Conservation (phyloP, 208 protist genomes). For the Sergeia podlipaevii region DNA sequence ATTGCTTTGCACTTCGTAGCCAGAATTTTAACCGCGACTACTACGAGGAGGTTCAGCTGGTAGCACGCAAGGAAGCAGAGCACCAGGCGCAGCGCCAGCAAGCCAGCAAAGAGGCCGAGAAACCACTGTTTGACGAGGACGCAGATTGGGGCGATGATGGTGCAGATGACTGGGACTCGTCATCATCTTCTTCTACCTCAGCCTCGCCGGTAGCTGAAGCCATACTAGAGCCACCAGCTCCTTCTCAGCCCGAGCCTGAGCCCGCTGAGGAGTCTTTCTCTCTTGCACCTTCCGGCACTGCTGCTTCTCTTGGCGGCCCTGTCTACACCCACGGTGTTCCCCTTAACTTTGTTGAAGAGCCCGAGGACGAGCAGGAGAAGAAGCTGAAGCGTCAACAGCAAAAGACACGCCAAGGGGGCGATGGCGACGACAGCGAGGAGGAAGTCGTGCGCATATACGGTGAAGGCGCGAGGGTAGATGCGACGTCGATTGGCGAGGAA, state of each 20-base stretch:
- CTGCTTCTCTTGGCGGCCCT: slow-evolving; percentile 25
- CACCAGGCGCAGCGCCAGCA: slow-evolving; percentile 6
- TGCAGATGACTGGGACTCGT: no score
- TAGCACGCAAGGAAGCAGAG: no score
- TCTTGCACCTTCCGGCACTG: slow-evolving; percentile 23
- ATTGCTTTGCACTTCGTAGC: slow-evolving; percentile 73
- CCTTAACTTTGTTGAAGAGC: slow-evolving; percentile 73
- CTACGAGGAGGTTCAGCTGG: slow-evolving; percentile 13
- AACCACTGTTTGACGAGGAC: slow-evolving; percentile 45
- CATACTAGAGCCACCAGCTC: background rate
- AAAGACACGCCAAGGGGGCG: background rate
- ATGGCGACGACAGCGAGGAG: slow-evolving; percentile 2
- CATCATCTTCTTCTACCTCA: no score
- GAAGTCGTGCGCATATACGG: slow-evolving; percentile 49
- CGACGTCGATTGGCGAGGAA: slow-evolving; percentile 57
- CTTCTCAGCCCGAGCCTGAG: background rate
- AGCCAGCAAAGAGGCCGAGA: slow-evolving; percentile 12
- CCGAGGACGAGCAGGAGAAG: slow-evolving; percentile 11
- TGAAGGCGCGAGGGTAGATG: slow-evolving; percentile 47
- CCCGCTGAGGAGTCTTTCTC: slow-evolving; percentile 14
- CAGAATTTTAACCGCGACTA: slow-evolving; percentile 80
- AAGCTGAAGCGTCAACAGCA: slow-evolving; percentile 36
- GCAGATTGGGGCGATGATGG: slow-evolving; percentile 34
- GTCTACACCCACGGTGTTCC: slow-evolving; percentile 49
- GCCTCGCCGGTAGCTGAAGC: no score